These are phyloP conservation scores for Globisporangium cystogenes DNA, from an alignment of 352 stramenopile species.

Conservation along the genomic window DNA sequence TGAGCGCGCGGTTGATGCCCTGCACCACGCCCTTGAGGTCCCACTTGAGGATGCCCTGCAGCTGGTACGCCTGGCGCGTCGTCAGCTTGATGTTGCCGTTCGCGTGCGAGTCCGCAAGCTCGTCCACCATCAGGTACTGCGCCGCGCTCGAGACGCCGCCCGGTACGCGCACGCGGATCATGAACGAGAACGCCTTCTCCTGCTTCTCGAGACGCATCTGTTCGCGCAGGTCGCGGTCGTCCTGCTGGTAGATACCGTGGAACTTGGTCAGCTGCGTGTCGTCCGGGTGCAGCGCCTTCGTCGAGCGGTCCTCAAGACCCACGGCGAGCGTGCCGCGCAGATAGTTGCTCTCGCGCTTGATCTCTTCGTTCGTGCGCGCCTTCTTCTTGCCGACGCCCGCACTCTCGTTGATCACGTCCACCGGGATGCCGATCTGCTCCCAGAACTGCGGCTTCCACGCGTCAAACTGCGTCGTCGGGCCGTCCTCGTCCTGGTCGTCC, in stretches of 20 bases:
- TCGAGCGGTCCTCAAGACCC: conserved; percentile 65
- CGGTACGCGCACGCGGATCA: conserved; percentile 96
- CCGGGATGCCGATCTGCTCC: conserved; percentile 63
- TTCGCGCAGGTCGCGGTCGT: conserved; percentile 88
- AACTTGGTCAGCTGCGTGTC: conserved; percentile 93
- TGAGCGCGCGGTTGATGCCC: conserved; percentile 88
- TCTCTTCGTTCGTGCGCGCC: conserved; percentile 79
- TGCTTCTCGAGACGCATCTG: conserved; percentile 75
- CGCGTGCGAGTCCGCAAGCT: conserved; percentile 90
- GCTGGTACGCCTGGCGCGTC: conserved; percentile 95
- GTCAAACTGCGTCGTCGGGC: conserved; percentile 64
- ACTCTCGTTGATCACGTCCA: conserved; percentile 39
- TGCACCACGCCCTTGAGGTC: conserved; percentile 96
- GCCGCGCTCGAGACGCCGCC: conserved; percentile 91
- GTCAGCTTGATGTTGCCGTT: conserved; percentile 95
- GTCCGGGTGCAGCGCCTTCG: conserved; percentile 59
- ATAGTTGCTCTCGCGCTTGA: conserved; percentile 78
- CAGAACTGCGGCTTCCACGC: conserved; percentile 71
- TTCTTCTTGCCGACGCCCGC: conserved; percentile 48
- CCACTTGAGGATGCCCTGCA: conserved; percentile 97
- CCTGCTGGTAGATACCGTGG: conserved; percentile 97
- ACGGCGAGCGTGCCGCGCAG: conserved; percentile 62
- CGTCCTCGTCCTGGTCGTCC: conserved; percentile 82
- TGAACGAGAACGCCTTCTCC: conserved; percentile 95
- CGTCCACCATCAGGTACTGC: conserved; percentile 93